A percentile compares a stretch with the other conserved stretches of the same genome.
Evolutionary conservation across 805 yeast genomes (phyloP).

Genomic region (Debaryomyces maramus): DNA sequence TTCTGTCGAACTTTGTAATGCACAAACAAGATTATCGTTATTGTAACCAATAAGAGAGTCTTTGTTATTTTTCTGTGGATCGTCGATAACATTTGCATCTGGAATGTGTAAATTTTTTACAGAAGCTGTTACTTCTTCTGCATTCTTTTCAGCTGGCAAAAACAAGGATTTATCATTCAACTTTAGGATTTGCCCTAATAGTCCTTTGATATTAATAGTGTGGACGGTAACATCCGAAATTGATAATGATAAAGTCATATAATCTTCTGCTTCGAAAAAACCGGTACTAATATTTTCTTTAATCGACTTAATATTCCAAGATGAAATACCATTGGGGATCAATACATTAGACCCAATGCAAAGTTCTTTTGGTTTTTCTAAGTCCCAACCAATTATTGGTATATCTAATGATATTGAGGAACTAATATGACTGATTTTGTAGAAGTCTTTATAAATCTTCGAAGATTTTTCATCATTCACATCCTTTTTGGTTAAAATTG

Average conservation of each 20-base stretch:
- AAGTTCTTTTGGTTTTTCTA: conserved; percentile 18
- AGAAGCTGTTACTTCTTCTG: conserved; percentile 1
- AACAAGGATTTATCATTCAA: conserved; percentile 13
- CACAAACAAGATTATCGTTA: conserved; percentile 30
- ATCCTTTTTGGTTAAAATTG: conserved; percentile 1
- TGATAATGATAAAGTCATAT: conserved; percentile 35
- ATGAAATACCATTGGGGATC: conserved; percentile 37
- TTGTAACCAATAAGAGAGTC: conserved; percentile 16
- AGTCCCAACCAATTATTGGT: conserved; percentile 30
- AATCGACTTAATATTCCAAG: conserved; percentile 19
- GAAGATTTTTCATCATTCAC: background rate
- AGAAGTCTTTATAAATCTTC: conserved; percentile 14
- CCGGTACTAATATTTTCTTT: conserved; percentile 8
- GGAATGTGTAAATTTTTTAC: conserved; percentile 1
- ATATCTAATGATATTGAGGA: conserved; percentile 31
- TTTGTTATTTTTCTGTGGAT: background rate
- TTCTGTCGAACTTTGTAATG: conserved; percentile 22
- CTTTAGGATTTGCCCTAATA: conserved; percentile 21
- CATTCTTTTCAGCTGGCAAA: background rate
- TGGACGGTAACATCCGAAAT: conserved; percentile 39
- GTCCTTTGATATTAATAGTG: conserved; percentile 32
- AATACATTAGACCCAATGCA: conserved; percentile 31
- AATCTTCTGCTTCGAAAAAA: conserved; percentile 18
- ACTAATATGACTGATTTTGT: conserved; percentile 29
- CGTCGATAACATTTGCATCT: background rate